Conservation (phyloP, 768 basidiomycete genomes). For the Lentinula raphanica region DNA sequence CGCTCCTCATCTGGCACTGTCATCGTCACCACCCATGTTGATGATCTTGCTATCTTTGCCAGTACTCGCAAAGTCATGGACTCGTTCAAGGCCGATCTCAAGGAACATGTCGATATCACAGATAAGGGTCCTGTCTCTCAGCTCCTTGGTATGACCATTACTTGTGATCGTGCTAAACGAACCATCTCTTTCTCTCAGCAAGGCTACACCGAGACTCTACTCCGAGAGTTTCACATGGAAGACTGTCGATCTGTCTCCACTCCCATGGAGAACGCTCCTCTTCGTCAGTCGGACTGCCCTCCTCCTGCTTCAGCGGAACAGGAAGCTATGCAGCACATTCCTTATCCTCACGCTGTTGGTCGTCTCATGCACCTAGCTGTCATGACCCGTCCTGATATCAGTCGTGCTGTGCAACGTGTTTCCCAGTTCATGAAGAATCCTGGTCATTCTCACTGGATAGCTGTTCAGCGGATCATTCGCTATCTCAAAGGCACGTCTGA, state of each 20-base stretch:
- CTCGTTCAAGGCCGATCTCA: slow-evolving; percentile 9
- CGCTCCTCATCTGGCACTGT: neutral
- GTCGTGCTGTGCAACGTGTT: slow-evolving; percentile 9
- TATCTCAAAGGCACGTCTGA: slow-evolving; percentile 8
- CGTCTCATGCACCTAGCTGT: slow-evolving; percentile 10
- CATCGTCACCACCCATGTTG: neutral
- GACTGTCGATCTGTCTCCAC: neutral
- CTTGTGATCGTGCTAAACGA: neutral
- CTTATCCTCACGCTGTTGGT: slow-evolving; percentile 6
- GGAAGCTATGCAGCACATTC: neutral
- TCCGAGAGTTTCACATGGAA: neutral
- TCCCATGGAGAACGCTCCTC: neutral
- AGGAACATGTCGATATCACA: slow-evolving; percentile 2
- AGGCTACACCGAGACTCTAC: slow-evolving; percentile 4
- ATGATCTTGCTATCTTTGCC: neutral
- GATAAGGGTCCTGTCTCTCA: slow-evolving; percentile 9
- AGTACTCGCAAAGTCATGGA: neutral
- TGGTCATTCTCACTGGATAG: slow-evolving; percentile 7
- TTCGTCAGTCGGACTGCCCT: neutral
- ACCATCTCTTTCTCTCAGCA: slow-evolving; percentile 11
- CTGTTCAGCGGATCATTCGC: slow-evolving; percentile 10
- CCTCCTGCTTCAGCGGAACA: neutral
- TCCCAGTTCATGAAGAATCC: slow-evolving; percentile 10
- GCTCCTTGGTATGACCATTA: slow-evolving; percentile 14
- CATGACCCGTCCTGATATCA: slow-evolving; percentile 12